These are phyloP conservation scores for Penstemon barbatus DNA, from an alignment of 257 asterid species.

Conservation along the genomic window DNA sequence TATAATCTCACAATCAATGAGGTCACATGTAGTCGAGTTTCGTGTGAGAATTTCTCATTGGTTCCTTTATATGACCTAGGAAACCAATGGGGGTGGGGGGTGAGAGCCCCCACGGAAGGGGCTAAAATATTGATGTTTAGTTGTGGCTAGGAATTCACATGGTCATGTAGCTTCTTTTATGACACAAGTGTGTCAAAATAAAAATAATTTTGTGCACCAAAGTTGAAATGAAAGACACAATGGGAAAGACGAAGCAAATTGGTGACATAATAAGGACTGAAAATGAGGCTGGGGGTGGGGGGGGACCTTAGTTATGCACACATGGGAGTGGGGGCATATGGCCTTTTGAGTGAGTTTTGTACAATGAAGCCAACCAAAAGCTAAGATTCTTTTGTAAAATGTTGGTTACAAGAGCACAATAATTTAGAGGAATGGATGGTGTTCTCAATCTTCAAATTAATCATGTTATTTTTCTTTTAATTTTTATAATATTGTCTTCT, in stretches of 20 bases:
- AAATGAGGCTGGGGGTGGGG: conserved; percentile 33
- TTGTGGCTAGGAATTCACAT: conserved; percentile 80
- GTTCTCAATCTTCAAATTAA: conserved; percentile 26
- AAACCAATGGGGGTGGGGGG: conserved; percentile 33
- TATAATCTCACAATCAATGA: conserved; percentile 50
- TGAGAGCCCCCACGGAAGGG: conserved; percentile 40
- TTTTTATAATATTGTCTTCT: neutral
- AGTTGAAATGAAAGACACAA: conserved; percentile 47
- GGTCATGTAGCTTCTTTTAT: conserved; percentile 55
- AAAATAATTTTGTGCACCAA: conserved; percentile 27
- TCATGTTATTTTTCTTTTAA: neutral
- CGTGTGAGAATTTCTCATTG: conserved; percentile 21
- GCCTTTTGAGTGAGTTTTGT: conserved; percentile 30
- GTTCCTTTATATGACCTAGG: conserved; percentile 30
- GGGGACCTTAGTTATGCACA: conserved; percentile 76
- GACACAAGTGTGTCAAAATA: conserved; percentile 36
- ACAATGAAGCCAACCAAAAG: conserved; percentile 70
- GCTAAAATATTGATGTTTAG: conserved; percentile 31
- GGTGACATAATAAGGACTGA: conserved; percentile 46
- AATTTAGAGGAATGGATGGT: conserved; percentile 32
- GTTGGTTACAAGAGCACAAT: conserved; percentile 82
- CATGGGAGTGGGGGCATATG: conserved; percentile 74
- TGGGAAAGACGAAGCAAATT: conserved; percentile 52
- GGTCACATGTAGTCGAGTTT: conserved; percentile 68
- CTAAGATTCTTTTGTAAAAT: conserved; percentile 72